Percentiles rank a stretch among this genome's conserved stretches.
phyloP scores from a whole-genome alignment of 345 rosid genomes.

The Citrus unshiu region DNA sequence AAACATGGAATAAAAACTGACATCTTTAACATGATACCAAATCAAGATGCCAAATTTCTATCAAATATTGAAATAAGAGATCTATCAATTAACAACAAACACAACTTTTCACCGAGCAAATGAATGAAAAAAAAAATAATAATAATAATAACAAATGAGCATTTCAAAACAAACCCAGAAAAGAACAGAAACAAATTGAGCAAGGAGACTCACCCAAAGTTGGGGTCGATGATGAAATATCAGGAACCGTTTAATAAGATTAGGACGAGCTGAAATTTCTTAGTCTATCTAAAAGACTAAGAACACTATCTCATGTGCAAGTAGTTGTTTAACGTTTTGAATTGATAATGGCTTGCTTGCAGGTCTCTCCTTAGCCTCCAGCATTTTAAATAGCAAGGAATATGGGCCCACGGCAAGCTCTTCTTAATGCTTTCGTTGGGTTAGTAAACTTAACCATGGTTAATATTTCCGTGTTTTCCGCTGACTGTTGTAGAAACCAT shows the following conservation, averaged over 20 bases:
- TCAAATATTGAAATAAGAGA: conserved; percentile 7
- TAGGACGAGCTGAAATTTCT: not conserved
- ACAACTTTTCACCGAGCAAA: not conserved
- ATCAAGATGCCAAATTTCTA: not conserved
- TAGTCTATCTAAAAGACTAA: not conserved
- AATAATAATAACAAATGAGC: not conserved
- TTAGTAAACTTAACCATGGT: conserved; percentile 45
- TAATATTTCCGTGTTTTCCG: conserved; percentile 35
- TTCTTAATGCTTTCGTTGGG: not conserved
- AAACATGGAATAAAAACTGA: not conserved
- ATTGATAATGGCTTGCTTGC: conserved; percentile 11
- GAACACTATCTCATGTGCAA: not conserved
- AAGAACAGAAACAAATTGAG: not conserved
- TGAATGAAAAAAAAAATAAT: not conserved
- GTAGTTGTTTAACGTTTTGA: not conserved
- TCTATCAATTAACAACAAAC: conserved; percentile 14
- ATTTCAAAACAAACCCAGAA: conserved; percentile 15
- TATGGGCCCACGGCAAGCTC: not conserved
- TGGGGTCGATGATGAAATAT: not conserved
- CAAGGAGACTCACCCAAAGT: conserved; percentile 21
- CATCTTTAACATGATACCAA: not conserved
- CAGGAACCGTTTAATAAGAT: not conserved
- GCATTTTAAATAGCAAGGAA: conserved; percentile 12
- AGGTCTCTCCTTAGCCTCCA: not conserved
- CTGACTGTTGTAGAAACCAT: conserved; percentile 24